Percentiles rank a stretch among this genome's conserved stretches.
phyloP scores from a whole-genome alignment of 768 basidiomycete genomes.

The Hygrophoropsis aurantiaca region DNA sequence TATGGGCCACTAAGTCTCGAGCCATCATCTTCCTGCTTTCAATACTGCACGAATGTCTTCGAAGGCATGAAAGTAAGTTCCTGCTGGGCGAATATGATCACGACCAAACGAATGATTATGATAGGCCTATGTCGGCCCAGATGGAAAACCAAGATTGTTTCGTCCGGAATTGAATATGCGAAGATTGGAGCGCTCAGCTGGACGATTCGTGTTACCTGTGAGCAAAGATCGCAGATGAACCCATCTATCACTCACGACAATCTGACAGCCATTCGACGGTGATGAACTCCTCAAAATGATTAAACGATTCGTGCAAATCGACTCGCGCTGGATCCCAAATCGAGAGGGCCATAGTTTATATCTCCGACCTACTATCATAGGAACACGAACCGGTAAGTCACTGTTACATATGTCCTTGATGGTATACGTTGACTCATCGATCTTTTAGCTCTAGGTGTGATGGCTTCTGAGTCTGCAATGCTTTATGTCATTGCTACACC shows the following conservation, averaged over 20 bases:
- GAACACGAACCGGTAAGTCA: conserved; percentile 37
- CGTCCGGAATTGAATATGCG: conserved; percentile 85
- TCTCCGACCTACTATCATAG: conserved; percentile 77
- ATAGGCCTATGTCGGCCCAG: conserved; percentile 68
- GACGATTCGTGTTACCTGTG: conserved; percentile 73
- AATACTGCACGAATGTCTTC: conserved; percentile 60
- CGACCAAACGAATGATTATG: background rate
- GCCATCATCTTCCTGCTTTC: conserved; percentile 54
- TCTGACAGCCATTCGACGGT: conserved; percentile 40
- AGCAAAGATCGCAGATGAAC: conserved; percentile 18
- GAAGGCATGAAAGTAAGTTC: conserved; percentile 66
- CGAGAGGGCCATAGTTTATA: conserved; percentile 78
- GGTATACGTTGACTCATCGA: too few species aligned
- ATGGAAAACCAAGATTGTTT: conserved; percentile 77
- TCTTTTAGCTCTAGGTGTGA: too few species aligned
- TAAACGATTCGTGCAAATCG: conserved; percentile 67
- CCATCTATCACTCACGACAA: too few species aligned
- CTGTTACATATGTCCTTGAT: too few species aligned
- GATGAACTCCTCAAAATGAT: conserved; percentile 49
- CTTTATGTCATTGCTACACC: too few species aligned
- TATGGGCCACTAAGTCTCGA: conserved; percentile 62
- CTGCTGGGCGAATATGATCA: background rate
- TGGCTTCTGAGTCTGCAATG: too few species aligned
- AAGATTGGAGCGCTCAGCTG: conserved; percentile 67
- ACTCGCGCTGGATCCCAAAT: conserved; percentile 84